Evolutionary conservation across 108 stramenopile genomes (phyloP), one percentile per base, ranked within the genome.

Genomic region (Nannochloropsis salina): DNA sequence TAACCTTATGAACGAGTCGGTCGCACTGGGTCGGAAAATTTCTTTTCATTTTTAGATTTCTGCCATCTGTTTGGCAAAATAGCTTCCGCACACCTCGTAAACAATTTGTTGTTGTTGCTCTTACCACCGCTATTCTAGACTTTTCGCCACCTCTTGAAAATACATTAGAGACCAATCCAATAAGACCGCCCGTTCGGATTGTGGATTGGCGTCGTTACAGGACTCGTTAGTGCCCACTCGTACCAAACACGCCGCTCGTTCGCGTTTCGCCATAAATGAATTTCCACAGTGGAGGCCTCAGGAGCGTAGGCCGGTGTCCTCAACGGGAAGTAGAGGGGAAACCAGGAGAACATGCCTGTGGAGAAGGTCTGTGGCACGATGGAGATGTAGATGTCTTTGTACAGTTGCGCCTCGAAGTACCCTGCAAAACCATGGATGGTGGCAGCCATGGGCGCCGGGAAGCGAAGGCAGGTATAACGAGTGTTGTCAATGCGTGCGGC

Each of bases 291-390:
- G 43, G 91, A 91, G 41, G 94, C 95, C 9, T 90, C 84, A 45
- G 91, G 91, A 22, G 96, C 93, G 44, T 83, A 80, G n/a, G 95
- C 86, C 1, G 98, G 98, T n/a, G 92, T 90, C 42, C 89, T 90
- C 20, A 98, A 84, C 82, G 98, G 98, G 85, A 98, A 94, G 88
- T 94, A 98, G 42, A 97, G 82, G 45, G 98, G 97, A 86, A 98
- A 98, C 98, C 97, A 98, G 44, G 93, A 94, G 92, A 97, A 99
- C 97, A 98, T 97, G 31, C 95, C 95, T 83, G 90, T 89, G 21
- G 96, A 97, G 90, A 97, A 97, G 12, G 93, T 91, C 82, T 83
- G 80, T 11, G 99, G 99, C 31, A 95, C 93, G 84, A 95, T 99
- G 83, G 94, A 95, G 84, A 98, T 95, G 44, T 89, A 61, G 42